Conservation (phyloP, 768 basidiomycete genomes). For the Kwoniella europaea region DNA sequence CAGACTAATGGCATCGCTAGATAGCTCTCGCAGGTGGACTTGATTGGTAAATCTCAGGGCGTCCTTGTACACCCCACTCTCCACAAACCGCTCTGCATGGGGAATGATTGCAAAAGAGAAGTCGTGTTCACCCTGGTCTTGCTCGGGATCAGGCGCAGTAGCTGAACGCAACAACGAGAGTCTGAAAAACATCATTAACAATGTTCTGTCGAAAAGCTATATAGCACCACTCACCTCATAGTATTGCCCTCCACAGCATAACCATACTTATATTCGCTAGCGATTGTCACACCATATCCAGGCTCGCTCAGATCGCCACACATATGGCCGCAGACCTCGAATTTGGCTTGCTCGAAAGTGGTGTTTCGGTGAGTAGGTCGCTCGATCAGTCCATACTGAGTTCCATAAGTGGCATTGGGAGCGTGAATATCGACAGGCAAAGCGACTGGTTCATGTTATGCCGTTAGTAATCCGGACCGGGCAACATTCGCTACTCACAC, state of each 20-base stretch:
- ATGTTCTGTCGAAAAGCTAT: background rate
- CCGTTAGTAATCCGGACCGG: background rate
- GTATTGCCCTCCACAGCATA: slow-evolving; percentile 78
- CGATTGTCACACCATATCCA: slow-evolving; percentile 88
- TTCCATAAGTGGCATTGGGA: slow-evolving; percentile 85
- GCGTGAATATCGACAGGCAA: slow-evolving; percentile 82
- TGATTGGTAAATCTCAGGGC: slow-evolving; percentile 29
- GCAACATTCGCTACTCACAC: slow-evolving; percentile 11
- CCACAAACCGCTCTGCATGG: slow-evolving; percentile 53
- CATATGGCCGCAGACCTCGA: slow-evolving; percentile 96
- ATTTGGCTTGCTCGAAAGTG: slow-evolving; percentile 71
- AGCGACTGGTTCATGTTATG: slow-evolving; percentile 62
- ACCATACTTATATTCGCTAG: slow-evolving; percentile 93
- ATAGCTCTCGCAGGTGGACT: background rate
- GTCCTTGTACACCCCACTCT: slow-evolving; percentile 22
- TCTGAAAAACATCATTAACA: slow-evolving; percentile 30
- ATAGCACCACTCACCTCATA: slow-evolving; percentile 57
- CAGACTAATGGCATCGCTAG: background rate
- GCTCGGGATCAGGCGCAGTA: slow-evolving; percentile 63
- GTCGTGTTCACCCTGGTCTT: slow-evolving; percentile 62
- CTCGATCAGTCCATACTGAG: slow-evolving; percentile 87
- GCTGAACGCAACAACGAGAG: slow-evolving; percentile 85
- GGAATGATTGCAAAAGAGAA: slow-evolving; percentile 88
- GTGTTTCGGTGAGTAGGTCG: slow-evolving; percentile 95
- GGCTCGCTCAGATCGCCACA: slow-evolving; percentile 62